Evolutionary conservation across 768 basidiomycete genomes (phyloP), one percentile per base, ranked within the genome.

Genomic region (Sistotremastrum niveocremeum): DNA sequence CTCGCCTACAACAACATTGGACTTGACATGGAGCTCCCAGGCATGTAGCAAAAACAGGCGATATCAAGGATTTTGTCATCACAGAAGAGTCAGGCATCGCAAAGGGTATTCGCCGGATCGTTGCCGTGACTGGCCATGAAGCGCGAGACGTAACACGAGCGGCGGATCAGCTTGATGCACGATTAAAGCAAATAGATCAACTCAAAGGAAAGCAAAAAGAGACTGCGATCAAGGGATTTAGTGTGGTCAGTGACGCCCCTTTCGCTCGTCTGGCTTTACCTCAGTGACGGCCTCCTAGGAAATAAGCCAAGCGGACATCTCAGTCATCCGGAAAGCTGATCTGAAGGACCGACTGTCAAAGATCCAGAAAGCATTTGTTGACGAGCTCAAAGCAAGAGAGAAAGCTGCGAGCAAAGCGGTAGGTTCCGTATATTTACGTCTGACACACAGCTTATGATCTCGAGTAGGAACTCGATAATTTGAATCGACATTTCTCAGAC

Each of bases 71-170:
- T 59, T 84, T 99, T 60, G 81, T 93, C 31, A 84, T 99, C 50
- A 82, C 76, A 4, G 95, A 98, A 57, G 95, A 98, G 62, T 86
- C 86, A 4, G 93, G 93, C 34, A 98, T 98, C 55, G 95, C 95
- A 5, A 98, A 98, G 68, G 95, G 95, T 37, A 94, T 97, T 52
- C 82, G 95, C 42, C 79, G 95, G 35, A 81, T 99, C 48, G 81
- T 85, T 42, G 95, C 90, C 35, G 81, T 99, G 43, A 98, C 95
- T 0, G 94, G 94, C 11, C 77, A 89, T 51, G 91, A 98, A 60
- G 95, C 95, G 0, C 74, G 83, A 34, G 82, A 84, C 30, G 88
- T 83, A 7, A 79, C 74, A 1, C 77, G 82, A 11, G 58, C 71
- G 42, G 89, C 85, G 4, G 69, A 75, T 44, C 67, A 68, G 11